Evolutionary conservation across 495 filamentous ascomycete species (phyloP), one percentile per base, ranked within the genome.

Genomic region (Penicillium simplicissimum): DNA sequence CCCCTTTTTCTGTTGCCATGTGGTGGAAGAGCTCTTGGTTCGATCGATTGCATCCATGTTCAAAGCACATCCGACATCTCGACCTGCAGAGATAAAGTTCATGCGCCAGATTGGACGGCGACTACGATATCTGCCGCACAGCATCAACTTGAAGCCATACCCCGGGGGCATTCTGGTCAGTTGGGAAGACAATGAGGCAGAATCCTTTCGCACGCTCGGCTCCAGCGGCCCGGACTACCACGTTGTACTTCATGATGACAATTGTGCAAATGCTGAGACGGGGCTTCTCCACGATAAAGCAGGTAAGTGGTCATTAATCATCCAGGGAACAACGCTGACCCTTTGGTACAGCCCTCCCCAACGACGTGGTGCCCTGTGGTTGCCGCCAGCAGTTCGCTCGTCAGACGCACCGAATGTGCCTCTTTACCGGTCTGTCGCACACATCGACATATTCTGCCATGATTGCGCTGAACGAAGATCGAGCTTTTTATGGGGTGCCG

Each of bases 291-390:
- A 52, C 49, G 21, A 14, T 9, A 9, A 52, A 0, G 23, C 8
- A 52, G 49, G 49, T 52, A 52, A 52, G 49, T 52, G n/a, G 38
- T 42, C n/a, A 42, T 42, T 7, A n/a, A n/a, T n/a, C n/a, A n/a
- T n/a, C n/a, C n/a, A n/a, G n/a, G 25, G n/a, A 42, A 13, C n/a
- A 42, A 28, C 2, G 38, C 2, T 42, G n/a, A 7, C 7, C 38
- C 38, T n/a, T n/a, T n/a, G n/a, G n/a, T 42, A 42, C 8, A 42
- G 7, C 38, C 38, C 38, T 42, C 38, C 38, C 38, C 8, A 42
- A 17, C 38, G 38, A 42, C 1, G n/a, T 42, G 1, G 2, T 42
- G n/a, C 7, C 38, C 38, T 7, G n/a, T 42, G n/a, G 38, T 2
- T 42, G n/a, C 38, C 38, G 38, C 38, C n/a, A 42, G 38, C n/a